Evolutionary conservation across 1,139 yeast species (phyloP), one percentile per base, ranked within the genome.

Genomic region (Magnusiomyces magnusii): DNA sequence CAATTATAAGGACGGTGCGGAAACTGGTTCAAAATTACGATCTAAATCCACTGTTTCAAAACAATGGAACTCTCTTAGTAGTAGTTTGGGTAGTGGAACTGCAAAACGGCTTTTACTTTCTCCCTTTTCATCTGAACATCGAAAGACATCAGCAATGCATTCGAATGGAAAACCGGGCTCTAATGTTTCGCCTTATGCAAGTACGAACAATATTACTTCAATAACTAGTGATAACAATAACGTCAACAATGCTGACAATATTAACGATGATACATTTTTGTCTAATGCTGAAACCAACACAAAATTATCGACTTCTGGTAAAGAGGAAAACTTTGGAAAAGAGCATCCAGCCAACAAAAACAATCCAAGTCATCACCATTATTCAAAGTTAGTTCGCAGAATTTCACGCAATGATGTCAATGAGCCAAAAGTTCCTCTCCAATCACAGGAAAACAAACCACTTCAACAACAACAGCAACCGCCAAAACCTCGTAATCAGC

Each of bases 1-100:
- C 3, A 24, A 44, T 19, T 47, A 9, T 47, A 41, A 19, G 53
- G 36, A 31, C 36, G 36, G 10, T 7, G 10, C 36, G 13, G 36
- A 7, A 7, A 13, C 36, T 31, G 36, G 13, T 31, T 31, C 13
- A 31, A 31, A 58, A 44, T 47, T 58, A 10, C 47, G 60, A 17
- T 58, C 60, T 13, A 58, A 58, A 36, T 54, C 57, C 10, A 58
- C 60, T 2, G 60, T 58, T 42, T 55, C 60, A 1, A 58, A 58
- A 27, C 60, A 58, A 47, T 58, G 60, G 60, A 53, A 28, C 28
- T 42, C 51, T 23, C 13, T 57, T 13, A 54, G 59, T 49, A 53
- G 53, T 21, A 51, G 52, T 25, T 28, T 55, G n/a, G 49, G 41
- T 27, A 23, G 53, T 2, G 51, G 57, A 15, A 39, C 55, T 19